Evolutionary conservation across 306 rosid species (phyloP).

Genomic region (Vachellia collinsii): DNA sequence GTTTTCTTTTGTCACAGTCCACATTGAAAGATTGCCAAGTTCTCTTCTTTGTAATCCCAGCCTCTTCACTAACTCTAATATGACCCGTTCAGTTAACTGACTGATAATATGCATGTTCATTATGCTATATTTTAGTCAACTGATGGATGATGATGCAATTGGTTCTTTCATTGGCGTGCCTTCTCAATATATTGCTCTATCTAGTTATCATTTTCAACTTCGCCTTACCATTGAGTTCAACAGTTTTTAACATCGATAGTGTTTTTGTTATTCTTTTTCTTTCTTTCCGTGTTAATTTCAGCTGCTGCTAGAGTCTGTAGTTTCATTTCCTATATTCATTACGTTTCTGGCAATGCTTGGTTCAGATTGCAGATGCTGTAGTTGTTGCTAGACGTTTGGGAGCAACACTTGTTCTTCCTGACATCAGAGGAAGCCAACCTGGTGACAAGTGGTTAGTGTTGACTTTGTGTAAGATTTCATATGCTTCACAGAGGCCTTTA

Average conservation of each 20-base stretch:
- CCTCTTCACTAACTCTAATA: constrained; percentile 17
- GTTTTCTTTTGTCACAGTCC: constrained; percentile 19
- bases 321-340: constrained; percentile 23
- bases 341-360: constrained; percentile 29
- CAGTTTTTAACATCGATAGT: neutral
- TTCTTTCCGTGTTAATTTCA: neutral
- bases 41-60: neutral
- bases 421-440: constrained; percentile 89
- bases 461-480: neutral
- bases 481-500: neutral
- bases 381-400: constrained; percentile 92
- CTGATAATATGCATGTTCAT: neutral
- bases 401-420: constrained; percentile 93
- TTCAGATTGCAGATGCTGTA: constrained; percentile 86
- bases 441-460: constrained; percentile 89
- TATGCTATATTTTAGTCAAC: neutral
- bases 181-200: neutral
- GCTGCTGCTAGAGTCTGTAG: neutral
- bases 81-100: neutral
- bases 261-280: neutral
- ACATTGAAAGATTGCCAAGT: neutral
- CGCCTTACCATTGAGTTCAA: constrained; percentile 4
- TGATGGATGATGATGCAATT: neutral
- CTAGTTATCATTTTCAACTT: constrained; percentile 13
- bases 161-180: neutral